A percentile compares a stretch with the other conserved stretches of the same genome.
phyloP scores from a whole-genome alignment of 495 filamentous ascomycete species.

The Astrothelium macrocarpum region DNA sequence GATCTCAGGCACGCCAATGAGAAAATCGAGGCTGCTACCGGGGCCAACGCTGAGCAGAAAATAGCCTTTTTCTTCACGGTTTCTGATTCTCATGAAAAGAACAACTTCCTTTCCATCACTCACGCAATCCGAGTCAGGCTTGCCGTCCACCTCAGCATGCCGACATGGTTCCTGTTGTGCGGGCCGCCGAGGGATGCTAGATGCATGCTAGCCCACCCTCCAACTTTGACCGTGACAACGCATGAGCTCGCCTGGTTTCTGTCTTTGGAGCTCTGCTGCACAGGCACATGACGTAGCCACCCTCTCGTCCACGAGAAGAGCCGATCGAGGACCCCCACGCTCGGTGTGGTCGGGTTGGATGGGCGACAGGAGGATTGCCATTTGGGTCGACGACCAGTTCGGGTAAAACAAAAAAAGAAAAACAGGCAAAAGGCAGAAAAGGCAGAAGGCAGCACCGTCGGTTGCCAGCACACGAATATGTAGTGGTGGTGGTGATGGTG shows the following conservation, averaged over 20 bases:
- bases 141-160: neutral
- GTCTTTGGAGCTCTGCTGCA: neutral
- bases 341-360: no score
- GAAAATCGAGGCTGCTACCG: neutral
- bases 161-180: neutral
- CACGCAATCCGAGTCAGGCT: neutral
- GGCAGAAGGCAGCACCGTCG: no score
- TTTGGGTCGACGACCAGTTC: no score
- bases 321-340: no score
- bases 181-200: neutral
- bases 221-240: neutral
- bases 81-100: neutral
- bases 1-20: slow-evolving; percentile 2
- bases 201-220: slow-evolving; percentile 1
- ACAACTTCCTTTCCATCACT: neutral
- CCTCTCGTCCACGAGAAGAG: neutral
- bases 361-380: no score
- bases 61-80: neutral
- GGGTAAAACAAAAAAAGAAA: no score
- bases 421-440: no score
- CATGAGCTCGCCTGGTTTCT: neutral
- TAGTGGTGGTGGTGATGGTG: no score
- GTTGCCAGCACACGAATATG: no score
- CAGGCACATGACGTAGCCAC: neutral
- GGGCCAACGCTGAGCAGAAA: neutral